Evolutionary conservation across 1,284 basidiomycete species (phyloP), one percentile per base, ranked within the genome.

Genomic region (Schizophyllum commune): DNA sequence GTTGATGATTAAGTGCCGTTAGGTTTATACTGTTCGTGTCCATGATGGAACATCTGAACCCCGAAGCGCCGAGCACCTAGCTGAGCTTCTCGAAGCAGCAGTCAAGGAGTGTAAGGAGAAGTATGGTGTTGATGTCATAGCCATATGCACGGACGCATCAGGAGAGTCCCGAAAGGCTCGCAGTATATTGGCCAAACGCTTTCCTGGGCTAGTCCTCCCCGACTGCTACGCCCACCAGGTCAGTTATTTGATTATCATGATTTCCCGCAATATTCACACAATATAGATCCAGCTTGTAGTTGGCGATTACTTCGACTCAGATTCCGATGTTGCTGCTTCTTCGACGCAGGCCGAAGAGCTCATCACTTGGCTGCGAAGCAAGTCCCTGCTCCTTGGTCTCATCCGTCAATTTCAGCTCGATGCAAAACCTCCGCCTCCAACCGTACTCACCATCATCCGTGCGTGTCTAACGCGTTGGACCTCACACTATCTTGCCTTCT

Each of bases 181-280:
- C 1, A 47, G 57, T n/a, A 34, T 65, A 7, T 56, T 70, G 1
- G 39, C 32, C 4, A 20, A 57, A 33, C 52, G 62, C 19, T 58
- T 60, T 47, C 71, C 69, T 1, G 55, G 57, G 9, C 58, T 72
- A 7, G 60, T 73, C 13, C 39, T 58, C 1, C 63, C 63, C 15
- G 72, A 73, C 59, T 73, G 71, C 58, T 73, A 66, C 64, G 67
- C 68, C 8, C 72, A 73, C 65, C 72, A 72, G 68, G 65, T 74
- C 19, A 73, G n/a, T n/a, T n/a, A n/a, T n/a, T n/a, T n/a, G n/a
- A n/a, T n/a, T n/a, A n/a, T n/a, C n/a, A n/a, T n/a, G n/a, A n/a
- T n/a, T n/a, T n/a, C n/a, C n/a, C n/a, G n/a, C n/a, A n/a, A n/a
- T n/a, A n/a, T n/a, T n/a, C n/a, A n/a, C n/a, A n/a, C n/a, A n/a